phyloP scores from a whole-genome alignment of 129 eudicot species.

The Calendula officinalis region DNA sequence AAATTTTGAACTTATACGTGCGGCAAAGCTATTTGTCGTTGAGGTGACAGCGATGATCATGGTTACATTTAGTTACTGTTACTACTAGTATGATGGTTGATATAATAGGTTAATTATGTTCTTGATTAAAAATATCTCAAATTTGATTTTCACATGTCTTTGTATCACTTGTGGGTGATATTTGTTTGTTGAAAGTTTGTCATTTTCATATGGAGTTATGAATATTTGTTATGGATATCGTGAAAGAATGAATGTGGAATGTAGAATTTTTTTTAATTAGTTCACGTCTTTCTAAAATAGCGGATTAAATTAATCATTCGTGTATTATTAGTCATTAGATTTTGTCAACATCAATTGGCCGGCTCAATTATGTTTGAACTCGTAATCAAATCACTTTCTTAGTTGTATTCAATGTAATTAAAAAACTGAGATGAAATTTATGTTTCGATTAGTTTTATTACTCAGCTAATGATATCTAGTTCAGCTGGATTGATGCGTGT shows the following conservation, averaged over 20 bases:
- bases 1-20: too few relatives aligned
- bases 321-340: constrained; percentile 9
- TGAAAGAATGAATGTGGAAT: background rate
- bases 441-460: background rate
- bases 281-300: background rate
- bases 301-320: background rate
- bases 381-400: constrained; percentile 17
- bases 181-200: too few relatives aligned
- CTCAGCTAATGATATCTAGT: too few relatives aligned
- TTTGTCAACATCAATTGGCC: constrained; percentile 29
- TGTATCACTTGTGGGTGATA: too few relatives aligned
- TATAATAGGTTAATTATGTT: too few relatives aligned
- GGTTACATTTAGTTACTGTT: too few relatives aligned
- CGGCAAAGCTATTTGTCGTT: too few relatives aligned
- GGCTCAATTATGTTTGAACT: constrained; percentile 16
- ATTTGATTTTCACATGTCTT: too few relatives aligned
- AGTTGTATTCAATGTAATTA: background rate
- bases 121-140: too few relatives aligned
- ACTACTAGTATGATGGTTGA: too few relatives aligned
- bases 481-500: too few relatives aligned
- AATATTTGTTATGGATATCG: background rate
- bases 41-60: too few relatives aligned
- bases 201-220: background rate
- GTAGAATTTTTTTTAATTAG: background rate
- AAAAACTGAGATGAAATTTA: background rate